phyloP scores from a whole-genome alignment of 768 basidiomycete species.

The Lentinula guzmanii region DNA sequence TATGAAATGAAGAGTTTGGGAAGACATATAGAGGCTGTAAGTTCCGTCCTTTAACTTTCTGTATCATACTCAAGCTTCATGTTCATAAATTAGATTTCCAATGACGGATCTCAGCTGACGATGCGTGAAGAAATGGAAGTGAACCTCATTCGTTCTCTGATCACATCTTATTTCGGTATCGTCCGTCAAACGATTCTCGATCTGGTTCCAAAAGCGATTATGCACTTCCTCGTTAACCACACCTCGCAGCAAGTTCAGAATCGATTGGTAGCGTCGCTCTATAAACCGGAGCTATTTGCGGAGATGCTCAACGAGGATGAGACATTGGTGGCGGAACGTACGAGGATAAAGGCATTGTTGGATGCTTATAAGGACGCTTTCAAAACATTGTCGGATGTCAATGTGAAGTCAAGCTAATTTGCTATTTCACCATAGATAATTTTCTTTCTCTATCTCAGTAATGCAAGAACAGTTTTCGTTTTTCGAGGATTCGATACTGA shows the following conservation, averaged over 20 bases:
- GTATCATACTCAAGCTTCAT: constrained; percentile 1
- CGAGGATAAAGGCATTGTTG: constrained; percentile 88
- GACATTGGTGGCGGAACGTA: constrained; percentile 86
- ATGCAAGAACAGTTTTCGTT: not conserved
- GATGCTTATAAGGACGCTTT: constrained; percentile 97
- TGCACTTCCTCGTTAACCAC: constrained; percentile 96
- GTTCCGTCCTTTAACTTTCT: constrained; percentile 23
- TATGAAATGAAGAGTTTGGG: constrained; percentile 99
- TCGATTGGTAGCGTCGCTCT: constrained; percentile 87
- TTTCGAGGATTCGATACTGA: too few relatives aligned
- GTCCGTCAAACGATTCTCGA: constrained; percentile 97
- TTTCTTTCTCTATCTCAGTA: not conserved
- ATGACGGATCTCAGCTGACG: constrained; percentile 60
- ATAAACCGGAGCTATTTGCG: constrained; percentile 90
- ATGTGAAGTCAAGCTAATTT: constrained; percentile 52
- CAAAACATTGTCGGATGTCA: constrained; percentile 80
- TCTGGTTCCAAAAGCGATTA: constrained; percentile 94
- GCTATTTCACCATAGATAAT: not conserved
- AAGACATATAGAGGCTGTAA: constrained; percentile 94
- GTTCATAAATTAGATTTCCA: constrained; percentile 41
- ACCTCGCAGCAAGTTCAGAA: constrained; percentile 98
- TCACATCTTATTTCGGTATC: constrained; percentile 93
- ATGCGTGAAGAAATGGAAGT: constrained; percentile 96
- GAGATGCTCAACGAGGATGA: constrained; percentile 96
- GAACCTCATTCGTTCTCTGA: constrained; percentile 87